Evolutionary conservation across 805 yeast species (phyloP).

Genomic region (Cyberlindnera subsufficiens): DNA sequence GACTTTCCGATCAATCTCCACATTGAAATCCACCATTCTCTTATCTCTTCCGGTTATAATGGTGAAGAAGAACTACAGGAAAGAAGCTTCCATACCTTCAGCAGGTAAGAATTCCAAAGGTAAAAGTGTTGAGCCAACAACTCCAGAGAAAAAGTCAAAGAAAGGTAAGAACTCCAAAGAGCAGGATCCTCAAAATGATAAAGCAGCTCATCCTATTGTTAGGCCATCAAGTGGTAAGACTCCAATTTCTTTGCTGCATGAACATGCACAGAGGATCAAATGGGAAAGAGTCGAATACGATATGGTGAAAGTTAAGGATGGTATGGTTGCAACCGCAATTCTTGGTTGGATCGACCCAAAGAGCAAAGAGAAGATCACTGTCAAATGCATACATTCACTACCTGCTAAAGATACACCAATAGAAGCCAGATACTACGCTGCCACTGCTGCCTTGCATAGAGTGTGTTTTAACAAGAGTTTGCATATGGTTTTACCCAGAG

Average conservation of each 20-base stretch:
- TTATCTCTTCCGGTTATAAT: slow-evolving; percentile 1
- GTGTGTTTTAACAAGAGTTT: slow-evolving; percentile 76
- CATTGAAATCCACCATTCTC: background rate
- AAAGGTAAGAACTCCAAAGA: slow-evolving; percentile 8
- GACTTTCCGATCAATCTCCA: too few relatives aligned
- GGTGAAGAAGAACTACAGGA: slow-evolving; percentile 12
- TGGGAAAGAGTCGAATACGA: slow-evolving; percentile 87
- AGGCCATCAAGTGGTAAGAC: slow-evolving; percentile 57
- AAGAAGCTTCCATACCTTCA: background rate
- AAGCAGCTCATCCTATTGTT: slow-evolving; percentile 10
- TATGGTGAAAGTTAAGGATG: slow-evolving; percentile 48
- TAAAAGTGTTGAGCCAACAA: slow-evolving; percentile 8
- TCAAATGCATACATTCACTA: slow-evolving; percentile 47
- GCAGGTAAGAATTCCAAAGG: background rate
- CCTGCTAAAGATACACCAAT: slow-evolving; percentile 72
- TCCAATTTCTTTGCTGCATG: slow-evolving; percentile 82
- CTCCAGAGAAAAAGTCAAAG: slow-evolving; percentile 6
- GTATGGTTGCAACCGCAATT: slow-evolving; percentile 60
- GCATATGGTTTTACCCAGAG: slow-evolving; percentile 81
- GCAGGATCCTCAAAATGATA: slow-evolving; percentile 4
- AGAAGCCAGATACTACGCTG: slow-evolving; percentile 87
- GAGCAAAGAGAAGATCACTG: slow-evolving; percentile 57
- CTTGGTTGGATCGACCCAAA: slow-evolving; percentile 76
- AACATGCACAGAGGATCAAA: slow-evolving; percentile 78
- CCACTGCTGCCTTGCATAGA: slow-evolving; percentile 80